Percentiles rank a stretch among this genome's conserved stretches.
These are phyloP conservation scores for Talaromyces sp. DNA, from an alignment of 2,329 filamentous ascomycete species.

Conservation along the genomic window DNA sequence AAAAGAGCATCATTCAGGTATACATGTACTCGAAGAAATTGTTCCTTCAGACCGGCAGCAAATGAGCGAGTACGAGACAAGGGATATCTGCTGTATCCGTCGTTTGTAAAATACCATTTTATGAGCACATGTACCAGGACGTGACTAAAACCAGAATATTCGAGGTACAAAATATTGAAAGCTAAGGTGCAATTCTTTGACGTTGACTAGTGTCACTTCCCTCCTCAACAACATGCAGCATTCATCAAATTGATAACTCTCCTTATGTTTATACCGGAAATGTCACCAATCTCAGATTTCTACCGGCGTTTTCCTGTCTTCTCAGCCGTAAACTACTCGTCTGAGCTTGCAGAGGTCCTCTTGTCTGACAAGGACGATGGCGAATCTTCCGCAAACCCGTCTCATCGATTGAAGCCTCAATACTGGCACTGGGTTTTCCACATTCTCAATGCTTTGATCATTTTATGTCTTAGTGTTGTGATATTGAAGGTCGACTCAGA, in stretches of 20 bases:
- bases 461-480: not conserved
- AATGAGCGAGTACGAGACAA: not conserved
- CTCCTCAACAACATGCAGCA: not conserved
- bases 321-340: not conserved
- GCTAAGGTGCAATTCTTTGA: no score
- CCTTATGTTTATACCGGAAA: not conserved
- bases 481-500: not conserved
- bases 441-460: not conserved
- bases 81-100: not conserved
- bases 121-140: not conserved
- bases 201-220: not conserved
- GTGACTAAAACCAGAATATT: not conserved
- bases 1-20: not conserved
- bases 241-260: not conserved
- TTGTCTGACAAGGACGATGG: not conserved
- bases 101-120: not conserved
- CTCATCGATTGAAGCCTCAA: not conserved
- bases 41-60: not conserved
- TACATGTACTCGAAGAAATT: not conserved
- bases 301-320: not conserved
- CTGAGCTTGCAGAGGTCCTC: not conserved
- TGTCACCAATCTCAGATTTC: not conserved
- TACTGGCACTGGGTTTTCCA: slow-evolving; percentile 2
- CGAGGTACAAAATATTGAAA: no score
- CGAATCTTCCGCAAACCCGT: not conserved